Evolutionary conservation across 805 yeast genomes (phyloP).

Genomic region (Lipomyces starkeyi): DNA sequence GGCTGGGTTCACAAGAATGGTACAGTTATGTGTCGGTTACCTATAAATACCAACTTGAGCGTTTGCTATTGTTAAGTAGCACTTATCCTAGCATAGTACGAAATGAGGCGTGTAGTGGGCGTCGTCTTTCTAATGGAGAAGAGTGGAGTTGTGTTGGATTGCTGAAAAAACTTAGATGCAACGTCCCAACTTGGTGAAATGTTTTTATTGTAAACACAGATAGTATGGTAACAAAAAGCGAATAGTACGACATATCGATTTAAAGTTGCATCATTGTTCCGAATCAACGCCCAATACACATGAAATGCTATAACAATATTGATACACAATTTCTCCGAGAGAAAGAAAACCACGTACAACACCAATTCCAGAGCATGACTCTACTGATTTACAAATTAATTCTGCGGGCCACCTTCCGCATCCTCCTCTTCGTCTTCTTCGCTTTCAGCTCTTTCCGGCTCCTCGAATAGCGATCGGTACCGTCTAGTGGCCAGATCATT

Average conservation of each 20-base stretch:
- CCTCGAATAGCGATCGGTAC: conserved; percentile 15
- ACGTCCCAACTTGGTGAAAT: too few species aligned
- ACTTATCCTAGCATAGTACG: too few species aligned
- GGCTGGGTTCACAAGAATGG: too few species aligned
- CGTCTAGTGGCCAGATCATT: background rate
- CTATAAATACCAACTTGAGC: too few species aligned
- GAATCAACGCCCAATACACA: background rate
- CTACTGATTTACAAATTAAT: background rate
- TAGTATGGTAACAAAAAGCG: background rate
- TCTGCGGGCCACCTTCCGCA: background rate
- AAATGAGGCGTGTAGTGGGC: too few species aligned
- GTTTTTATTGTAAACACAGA: too few species aligned
- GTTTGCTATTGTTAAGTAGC: too few species aligned
- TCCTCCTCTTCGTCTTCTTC: conserved; percentile 1
- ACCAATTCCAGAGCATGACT: too few species aligned
- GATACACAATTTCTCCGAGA: background rate
- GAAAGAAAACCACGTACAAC: background rate
- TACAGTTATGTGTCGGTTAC: too few species aligned
- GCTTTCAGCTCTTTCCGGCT: conserved; percentile 15
- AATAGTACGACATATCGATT: background rate
- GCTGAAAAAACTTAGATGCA: too few species aligned
- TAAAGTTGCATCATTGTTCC: background rate
- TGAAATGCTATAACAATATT: background rate
- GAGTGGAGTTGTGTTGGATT: too few species aligned
- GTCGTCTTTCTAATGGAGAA: too few species aligned